phyloP scores from a whole-genome alignment of 768 basidiomycete genomes.

The Floccularia luteovirens region DNA sequence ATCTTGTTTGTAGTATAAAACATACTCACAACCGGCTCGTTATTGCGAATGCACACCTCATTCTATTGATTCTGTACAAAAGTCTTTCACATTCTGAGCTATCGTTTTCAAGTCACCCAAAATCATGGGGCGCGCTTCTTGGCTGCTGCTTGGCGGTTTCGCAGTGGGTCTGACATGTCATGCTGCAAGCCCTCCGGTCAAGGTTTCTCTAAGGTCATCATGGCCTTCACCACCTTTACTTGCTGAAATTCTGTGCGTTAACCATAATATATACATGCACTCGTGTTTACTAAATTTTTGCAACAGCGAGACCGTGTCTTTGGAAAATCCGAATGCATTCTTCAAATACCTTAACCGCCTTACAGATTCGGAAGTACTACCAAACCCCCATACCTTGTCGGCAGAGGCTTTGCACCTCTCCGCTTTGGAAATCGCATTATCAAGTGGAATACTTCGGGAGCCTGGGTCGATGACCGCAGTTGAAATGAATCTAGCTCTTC shows the following conservation, averaged over 20 bases:
- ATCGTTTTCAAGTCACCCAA: neutral
- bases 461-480: conserved; percentile 48
- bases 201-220: conserved; percentile 51
- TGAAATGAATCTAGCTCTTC: conserved; percentile 69
- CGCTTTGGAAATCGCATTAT: conserved; percentile 42
- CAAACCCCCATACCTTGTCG: conserved; percentile 23
- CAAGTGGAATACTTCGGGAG: conserved; percentile 39
- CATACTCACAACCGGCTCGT: no score
- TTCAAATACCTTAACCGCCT: conserved; percentile 70
- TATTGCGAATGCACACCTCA: no score
- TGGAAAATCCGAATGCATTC: conserved; percentile 67
- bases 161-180: conserved; percentile 8
- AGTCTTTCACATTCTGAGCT: neutral
- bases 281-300: neutral
- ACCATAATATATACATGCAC: neutral
- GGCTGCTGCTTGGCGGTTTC: conserved; percentile 15
- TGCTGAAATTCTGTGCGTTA: conserved; percentile 57
- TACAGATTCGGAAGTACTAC: conserved; percentile 39
- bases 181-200: conserved; percentile 39
- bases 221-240: conserved; percentile 60
- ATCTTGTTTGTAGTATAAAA: no score
- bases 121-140: conserved; percentile 15
- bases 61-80: neutral
- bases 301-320: conserved; percentile 72
- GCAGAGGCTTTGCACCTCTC: conserved; percentile 47